phyloP scores from a whole-genome alignment of 345 rosid species.

The Theobroma cacao region DNA sequence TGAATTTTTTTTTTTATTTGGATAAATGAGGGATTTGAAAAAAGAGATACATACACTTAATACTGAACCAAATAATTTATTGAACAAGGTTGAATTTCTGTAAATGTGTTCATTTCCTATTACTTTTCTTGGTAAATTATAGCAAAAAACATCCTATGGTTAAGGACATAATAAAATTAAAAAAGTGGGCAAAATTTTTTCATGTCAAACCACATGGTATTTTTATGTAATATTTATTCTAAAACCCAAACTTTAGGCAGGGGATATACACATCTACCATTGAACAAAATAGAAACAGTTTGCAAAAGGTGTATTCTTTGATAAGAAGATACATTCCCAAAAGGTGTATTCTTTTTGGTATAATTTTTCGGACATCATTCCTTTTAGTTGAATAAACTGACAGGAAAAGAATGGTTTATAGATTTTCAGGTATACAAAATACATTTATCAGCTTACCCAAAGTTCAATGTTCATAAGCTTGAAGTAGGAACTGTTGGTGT shows the following conservation, averaged over 20 bases:
- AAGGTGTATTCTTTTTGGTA: not conserved
- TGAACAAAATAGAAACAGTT: not conserved
- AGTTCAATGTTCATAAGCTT: constrained; percentile 21
- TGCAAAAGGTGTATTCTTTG: not conserved
- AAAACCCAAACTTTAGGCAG: not conserved
- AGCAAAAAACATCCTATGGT: too few relatives aligned
- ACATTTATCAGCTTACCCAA: constrained; percentile 7
- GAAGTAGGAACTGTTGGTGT: constrained; percentile 43
- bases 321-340: not conserved
- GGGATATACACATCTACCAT: not conserved
- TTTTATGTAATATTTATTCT: too few relatives aligned
- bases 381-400: constrained; percentile 7
- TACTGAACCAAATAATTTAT: not conserved
- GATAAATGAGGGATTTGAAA: not conserved
- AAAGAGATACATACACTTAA: not conserved
- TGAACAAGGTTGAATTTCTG: not conserved
- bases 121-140: not conserved
- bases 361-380: not conserved
- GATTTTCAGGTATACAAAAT: not conserved
- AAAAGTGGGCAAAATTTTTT: too few relatives aligned
- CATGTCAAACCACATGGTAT: too few relatives aligned
- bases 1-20: not conserved
- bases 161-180: too few relatives aligned
- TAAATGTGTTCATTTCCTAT: not conserved
- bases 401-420: constrained; percentile 17